Base-by-base conservation (phyloP, 805 yeast genomes). In the Kregervanrija fluxuum region DNA sequence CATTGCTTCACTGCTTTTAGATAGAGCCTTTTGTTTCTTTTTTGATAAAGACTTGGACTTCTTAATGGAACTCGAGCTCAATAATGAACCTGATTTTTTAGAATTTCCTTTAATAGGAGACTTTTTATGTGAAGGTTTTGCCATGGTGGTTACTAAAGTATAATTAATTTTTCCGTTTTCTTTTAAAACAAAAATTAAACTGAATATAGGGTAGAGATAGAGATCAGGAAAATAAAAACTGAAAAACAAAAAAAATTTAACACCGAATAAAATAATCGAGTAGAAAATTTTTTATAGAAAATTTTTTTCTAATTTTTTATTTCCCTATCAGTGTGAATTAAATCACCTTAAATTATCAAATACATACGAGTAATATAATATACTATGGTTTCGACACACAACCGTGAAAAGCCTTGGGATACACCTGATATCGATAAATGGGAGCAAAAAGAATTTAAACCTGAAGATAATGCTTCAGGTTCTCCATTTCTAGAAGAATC, bases 391-490 rank as follows among this genome's bases (percentile, higher is more conserved):
- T 87, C 96, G 2, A 87, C 95, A 39, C 90, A 91, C 65, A 87
- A 93, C 65, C 82, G 80, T 59, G 98, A 93, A 56, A 91, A 91
- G 66, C 98, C 98, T 43, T 90, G 98, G 98, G 98, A 90, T 61
- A 90, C 96, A 10, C 87, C 85, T 15, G 96, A 89, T 54, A 81
- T 90, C 46, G 95, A 90, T 62, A 90, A 91, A 63, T 91, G 99
- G 99, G 71, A 75, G 54, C 71, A 80, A 33, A 95, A 87, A 33
- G 95, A 88, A 46, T 93, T 93, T 71, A 83, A 75, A 53, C 87
- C 88, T 2, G 96, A 88, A 55, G 95, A 93, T 60, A 87, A 89
- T 59, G 80, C 79, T 6, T 78, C 90, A 10, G 96, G 97, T 0
- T 73, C 74, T 39, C 85, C 96, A 14, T 93, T 93, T 60, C 75